phyloP scores from a whole-genome alignment of 2,329 filamentous ascomycete species.

The Knoxdaviesia proteae region DNA sequence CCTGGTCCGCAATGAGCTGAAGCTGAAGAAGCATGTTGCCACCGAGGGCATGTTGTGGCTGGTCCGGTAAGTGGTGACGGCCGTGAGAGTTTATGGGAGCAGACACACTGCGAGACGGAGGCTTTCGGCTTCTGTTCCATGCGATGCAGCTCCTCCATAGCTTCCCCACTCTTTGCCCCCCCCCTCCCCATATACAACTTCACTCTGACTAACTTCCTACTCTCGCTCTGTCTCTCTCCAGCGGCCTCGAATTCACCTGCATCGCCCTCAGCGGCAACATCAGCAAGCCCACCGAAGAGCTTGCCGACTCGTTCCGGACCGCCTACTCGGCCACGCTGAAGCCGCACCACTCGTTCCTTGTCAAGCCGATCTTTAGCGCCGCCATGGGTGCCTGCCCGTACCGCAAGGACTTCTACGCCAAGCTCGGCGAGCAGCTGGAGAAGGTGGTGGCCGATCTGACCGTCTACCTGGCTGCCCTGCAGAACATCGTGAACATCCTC shows the following conservation, averaged over 20 bases:
- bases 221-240: constrained; percentile 15
- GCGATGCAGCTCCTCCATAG: not conserved
- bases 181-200: not conserved
- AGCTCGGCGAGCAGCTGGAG: constrained; percentile 49
- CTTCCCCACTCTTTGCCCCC: not conserved
- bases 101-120: no score
- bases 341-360: constrained; percentile 69
- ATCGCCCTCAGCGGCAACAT: constrained; percentile 65
- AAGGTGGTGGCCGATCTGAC: constrained; percentile 44
- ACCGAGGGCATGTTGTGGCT: constrained; percentile 87
- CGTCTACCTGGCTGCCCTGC: constrained; percentile 55
- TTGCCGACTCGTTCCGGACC: constrained; percentile 65
- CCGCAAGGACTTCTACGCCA: constrained; percentile 78
- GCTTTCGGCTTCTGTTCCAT: not conserved
- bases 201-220: not conserved
- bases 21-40: constrained; percentile 70
- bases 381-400: constrained; percentile 90
- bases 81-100: no score
- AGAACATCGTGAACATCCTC: constrained; percentile 61
- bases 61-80: constrained; percentile 38
- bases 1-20: constrained; percentile 71
- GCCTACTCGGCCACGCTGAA: constrained; percentile 79
- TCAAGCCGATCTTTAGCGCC: constrained; percentile 82
- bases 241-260: constrained; percentile 84
- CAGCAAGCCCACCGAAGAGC: constrained; percentile 46